phyloP scores from a whole-genome alignment of 2,329 filamentous ascomycete species.

The Cadophora sp. region DNA sequence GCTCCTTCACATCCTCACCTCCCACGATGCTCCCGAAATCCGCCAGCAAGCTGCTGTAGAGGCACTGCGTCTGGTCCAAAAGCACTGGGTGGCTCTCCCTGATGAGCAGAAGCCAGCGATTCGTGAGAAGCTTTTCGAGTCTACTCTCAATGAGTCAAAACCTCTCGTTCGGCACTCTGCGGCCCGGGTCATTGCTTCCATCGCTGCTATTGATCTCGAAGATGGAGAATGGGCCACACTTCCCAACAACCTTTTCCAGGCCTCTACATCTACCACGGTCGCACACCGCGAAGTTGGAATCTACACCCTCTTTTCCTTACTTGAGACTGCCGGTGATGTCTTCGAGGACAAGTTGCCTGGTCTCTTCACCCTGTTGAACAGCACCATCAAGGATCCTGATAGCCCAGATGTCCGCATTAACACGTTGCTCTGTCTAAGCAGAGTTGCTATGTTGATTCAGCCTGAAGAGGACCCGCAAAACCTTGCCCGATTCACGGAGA shows the following conservation, averaged over 20 bases:
- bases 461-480: conserved; percentile 81
- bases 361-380: conserved; percentile 83
- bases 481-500: conserved; percentile 76
- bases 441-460: conserved; percentile 86
- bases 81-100: conserved; percentile 82
- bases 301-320: conserved; percentile 90
- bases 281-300: conserved; percentile 88
- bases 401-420: conserved; percentile 94
- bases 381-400: conserved; percentile 88
- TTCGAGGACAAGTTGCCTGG: conserved; percentile 82
- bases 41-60: conserved; percentile 93
- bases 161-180: conserved; percentile 83
- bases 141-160: conserved; percentile 80
- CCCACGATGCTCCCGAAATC: conserved; percentile 65
- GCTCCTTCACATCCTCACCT: conserved; percentile 87
- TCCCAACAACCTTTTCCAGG: conserved; percentile 78
- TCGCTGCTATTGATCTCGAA: conserved; percentile 85
- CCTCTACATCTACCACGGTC: conserved; percentile 76
- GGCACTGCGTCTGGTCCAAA: conserved; percentile 79
- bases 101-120: conserved; percentile 80
- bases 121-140: conserved; percentile 82
- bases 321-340: conserved; percentile 85
- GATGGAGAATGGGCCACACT: conserved; percentile 87
- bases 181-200: conserved; percentile 84
- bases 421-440: conserved; percentile 88